Conservation (phyloP, 352 stramenopile genomes). For the Salisapilia sapeloensis region DNA sequence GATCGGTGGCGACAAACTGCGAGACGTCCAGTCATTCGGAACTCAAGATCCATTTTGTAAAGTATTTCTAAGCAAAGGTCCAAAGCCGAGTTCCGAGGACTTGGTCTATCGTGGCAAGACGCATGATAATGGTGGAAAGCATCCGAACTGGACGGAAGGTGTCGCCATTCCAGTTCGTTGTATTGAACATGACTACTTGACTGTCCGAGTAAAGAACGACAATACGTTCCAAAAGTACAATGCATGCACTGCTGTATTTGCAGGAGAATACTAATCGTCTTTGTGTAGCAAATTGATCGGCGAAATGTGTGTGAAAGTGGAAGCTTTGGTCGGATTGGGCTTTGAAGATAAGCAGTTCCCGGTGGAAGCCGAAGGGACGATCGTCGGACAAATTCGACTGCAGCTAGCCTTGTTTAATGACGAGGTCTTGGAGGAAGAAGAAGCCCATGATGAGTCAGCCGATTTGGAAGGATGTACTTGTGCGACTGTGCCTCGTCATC, state of each 20-base stretch:
- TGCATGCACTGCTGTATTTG: background rate
- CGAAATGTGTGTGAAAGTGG: slow-evolving; percentile 43
- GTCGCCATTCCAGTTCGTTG: slow-evolving; percentile 37
- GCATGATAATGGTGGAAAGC: slow-evolving; percentile 72
- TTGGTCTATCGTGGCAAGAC: slow-evolving; percentile 55
- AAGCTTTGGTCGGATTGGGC: slow-evolving; percentile 37
- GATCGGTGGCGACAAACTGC: slow-evolving; percentile 51
- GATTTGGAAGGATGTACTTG: slow-evolving; percentile 52
- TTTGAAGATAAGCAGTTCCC: slow-evolving; percentile 64
- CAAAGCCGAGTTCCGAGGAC: slow-evolving; percentile 18
- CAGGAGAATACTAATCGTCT: background rate
- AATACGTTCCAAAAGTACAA: slow-evolving; percentile 61
- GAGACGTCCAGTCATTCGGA: slow-evolving; percentile 56
- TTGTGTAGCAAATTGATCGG: slow-evolving; percentile 37
- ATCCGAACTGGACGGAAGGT: slow-evolving; percentile 57
- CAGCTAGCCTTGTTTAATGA: slow-evolving; percentile 67
- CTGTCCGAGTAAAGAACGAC: slow-evolving; percentile 66
- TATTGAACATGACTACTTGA: slow-evolving; percentile 68
- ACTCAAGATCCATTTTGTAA: slow-evolving; percentile 63
- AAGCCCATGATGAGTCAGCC: slow-evolving; percentile 16
- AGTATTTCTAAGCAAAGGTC: slow-evolving; percentile 37
- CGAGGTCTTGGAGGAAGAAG: slow-evolving; percentile 48
- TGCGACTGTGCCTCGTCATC: slow-evolving; percentile 13
- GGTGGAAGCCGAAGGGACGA: slow-evolving; percentile 55
- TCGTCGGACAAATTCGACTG: slow-evolving; percentile 52